Percentiles rank a stretch among this genome's conserved stretches.
Conservation (phyloP, 2,329 filamentous ascomycete genomes). For the Aspergillus eucalypticola region DNA sequence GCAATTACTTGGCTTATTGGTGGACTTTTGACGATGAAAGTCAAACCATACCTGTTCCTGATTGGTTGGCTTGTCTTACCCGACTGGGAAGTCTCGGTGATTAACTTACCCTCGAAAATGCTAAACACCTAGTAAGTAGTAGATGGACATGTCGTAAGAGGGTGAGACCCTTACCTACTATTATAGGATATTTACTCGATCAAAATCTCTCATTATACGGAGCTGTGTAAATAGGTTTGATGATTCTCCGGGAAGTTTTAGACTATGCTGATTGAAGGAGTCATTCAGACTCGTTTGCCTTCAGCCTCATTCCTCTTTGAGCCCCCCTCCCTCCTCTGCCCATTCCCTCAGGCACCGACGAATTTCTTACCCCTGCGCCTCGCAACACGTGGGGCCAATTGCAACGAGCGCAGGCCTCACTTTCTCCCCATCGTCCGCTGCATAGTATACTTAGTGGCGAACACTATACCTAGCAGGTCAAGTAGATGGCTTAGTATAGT, state of each 20-base stretch:
- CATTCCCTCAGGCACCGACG: neutral
- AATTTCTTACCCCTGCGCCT: slow-evolving; percentile 10
- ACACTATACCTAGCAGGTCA: neutral
- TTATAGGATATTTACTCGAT: neutral
- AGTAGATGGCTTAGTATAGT: neutral
- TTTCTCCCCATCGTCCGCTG: neutral
- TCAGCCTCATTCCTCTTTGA: neutral
- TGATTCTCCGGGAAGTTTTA: neutral
- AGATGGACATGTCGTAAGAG: neutral
- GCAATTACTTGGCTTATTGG: neutral
- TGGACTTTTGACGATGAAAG: neutral
- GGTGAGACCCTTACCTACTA: neutral
- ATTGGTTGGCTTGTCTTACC: neutral
- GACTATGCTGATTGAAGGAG: neutral
- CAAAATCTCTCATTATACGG: neutral
- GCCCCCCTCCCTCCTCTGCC: neutral
- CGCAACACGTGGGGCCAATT: slow-evolving; percentile 17
- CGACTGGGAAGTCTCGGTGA: neutral
- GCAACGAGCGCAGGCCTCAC: slow-evolving; percentile 11
- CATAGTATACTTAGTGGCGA: neutral
- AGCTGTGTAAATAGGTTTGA: neutral
- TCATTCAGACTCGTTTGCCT: neutral
- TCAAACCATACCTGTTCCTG: neutral
- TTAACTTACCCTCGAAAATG: neutral
- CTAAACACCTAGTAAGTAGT: too few relatives aligned